A percentile compares a stretch with the other conserved stretches of the same genome.
These are phyloP conservation scores for Limnomonas spitsbergensis DNA, from an alignment of 139 green algal species.

Conservation along the genomic window DNA sequence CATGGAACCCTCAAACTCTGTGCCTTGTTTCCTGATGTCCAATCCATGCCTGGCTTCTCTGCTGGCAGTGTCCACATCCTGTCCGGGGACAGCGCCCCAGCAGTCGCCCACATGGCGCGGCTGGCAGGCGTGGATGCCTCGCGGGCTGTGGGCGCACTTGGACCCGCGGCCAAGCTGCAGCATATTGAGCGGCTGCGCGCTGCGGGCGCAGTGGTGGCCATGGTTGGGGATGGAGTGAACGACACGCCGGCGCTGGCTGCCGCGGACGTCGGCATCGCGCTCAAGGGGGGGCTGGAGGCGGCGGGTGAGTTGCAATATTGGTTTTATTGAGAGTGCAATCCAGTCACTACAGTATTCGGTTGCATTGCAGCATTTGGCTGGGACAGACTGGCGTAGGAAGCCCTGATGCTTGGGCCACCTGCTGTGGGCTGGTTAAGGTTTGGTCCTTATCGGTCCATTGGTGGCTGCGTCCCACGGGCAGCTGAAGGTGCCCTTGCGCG, in stretches of 20 bases:
- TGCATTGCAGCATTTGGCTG: too few relatives aligned
- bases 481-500: too few relatives aligned
- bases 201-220: conserved; percentile 66
- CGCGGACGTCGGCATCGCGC: conserved; percentile 77
- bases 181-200: conserved; percentile 32
- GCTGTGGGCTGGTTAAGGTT: too few relatives aligned
- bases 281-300: conserved; percentile 65
- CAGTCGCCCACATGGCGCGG: conserved; percentile 46
- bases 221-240: conserved; percentile 97
- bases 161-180: conserved; percentile 55
- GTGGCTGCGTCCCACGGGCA: too few relatives aligned
- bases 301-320: conserved; percentile 35
- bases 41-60: too few relatives aligned
- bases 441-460: too few relatives aligned
- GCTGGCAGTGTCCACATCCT: conserved; percentile 55
- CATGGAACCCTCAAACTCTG: too few relatives aligned
- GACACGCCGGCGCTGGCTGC: conserved; percentile 85
- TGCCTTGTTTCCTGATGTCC: too few relatives aligned
- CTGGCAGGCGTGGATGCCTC: conserved; percentile 50
- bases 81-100: conserved; percentile 65
- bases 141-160: conserved; percentile 6
- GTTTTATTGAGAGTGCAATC: too few relatives aligned
- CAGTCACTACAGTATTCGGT: too few relatives aligned
- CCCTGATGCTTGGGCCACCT: too few relatives aligned
- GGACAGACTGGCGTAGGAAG: too few relatives aligned